Conservation (phyloP, 2,329 filamentous ascomycete species). For the Aspergillus aculeatinus region DNA sequence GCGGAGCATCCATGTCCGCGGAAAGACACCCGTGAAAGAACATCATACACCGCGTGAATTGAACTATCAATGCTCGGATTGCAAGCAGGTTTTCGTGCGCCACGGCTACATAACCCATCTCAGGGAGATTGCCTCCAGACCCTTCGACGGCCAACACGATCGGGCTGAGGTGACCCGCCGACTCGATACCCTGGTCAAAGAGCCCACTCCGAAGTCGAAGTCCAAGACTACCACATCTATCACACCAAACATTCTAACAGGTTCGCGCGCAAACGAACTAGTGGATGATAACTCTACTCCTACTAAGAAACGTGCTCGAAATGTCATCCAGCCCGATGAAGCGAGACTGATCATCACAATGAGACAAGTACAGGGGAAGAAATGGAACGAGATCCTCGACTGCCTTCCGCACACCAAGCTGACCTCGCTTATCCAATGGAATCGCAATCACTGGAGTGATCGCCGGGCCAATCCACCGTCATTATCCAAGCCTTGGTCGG, state of each 20-base stretch:
- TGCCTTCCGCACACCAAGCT: constrained; percentile 27
- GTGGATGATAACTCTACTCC: constrained; percentile 15
- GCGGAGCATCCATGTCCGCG: constrained; percentile 21
- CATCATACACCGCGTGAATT: constrained; percentile 2
- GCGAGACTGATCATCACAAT: constrained; percentile 31
- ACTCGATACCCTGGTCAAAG: constrained; percentile 4
- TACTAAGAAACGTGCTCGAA: constrained; percentile 17
- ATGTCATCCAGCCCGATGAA: constrained; percentile 32
- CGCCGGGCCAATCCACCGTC: constrained; percentile 26
- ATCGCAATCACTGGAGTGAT: constrained; percentile 30
- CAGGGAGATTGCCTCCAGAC: constrained; percentile 8
- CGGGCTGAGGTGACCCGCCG: constrained; percentile 7
- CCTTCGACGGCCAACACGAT: constrained; percentile 14
- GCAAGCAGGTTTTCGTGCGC: constrained; percentile 13
- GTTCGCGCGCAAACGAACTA: background rate
- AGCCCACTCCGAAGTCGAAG: constrained; percentile 9
- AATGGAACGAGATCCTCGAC: constrained; percentile 32
- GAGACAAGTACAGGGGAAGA: constrained; percentile 28
- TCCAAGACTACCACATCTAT: background rate
- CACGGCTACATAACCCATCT: constrained; percentile 15
- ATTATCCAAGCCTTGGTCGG: constrained; percentile 31
- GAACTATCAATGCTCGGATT: constrained; percentile 12
- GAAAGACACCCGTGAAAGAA: constrained; percentile 14
- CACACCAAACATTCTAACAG: background rate
- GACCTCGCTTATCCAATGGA: constrained; percentile 27